phyloP scores from a whole-genome alignment of 2,329 filamentous ascomycete species.

The Dothistroma septosporum region DNA sequence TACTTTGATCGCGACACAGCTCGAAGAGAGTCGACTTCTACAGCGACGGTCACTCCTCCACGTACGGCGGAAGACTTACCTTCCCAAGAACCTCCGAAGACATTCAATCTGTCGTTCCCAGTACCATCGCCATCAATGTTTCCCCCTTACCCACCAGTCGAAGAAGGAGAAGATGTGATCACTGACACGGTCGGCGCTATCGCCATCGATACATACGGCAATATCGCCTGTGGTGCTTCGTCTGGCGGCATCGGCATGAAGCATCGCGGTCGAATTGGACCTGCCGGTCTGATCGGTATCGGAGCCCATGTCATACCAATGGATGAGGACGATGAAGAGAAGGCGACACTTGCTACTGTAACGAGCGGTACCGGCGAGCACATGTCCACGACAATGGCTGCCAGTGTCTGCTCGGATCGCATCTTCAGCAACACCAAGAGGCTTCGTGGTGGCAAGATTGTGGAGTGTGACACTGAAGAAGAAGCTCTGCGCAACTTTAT shows the following conservation, averaged over 20 bases:
- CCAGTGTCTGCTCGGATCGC: conserved; percentile 78
- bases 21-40: background rate
- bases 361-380: conserved; percentile 96
- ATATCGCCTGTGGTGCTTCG: conserved; percentile 90
- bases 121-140: background rate
- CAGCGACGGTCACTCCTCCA: background rate
- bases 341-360: conserved; percentile 71
- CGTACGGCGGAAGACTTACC: background rate
- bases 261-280: conserved; percentile 83
- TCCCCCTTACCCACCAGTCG: background rate
- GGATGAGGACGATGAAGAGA: conserved; percentile 64
- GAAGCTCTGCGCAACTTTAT: conserved; percentile 75
- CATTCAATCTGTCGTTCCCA: background rate
- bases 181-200: conserved; percentile 96
- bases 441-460: conserved; percentile 55
- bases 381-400: conserved; percentile 93
- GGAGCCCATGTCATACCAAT: conserved; percentile 84
- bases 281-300: conserved; percentile 86
- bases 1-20: background rate
- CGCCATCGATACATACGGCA: conserved; percentile 77
- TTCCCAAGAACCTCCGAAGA: background rate
- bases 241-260: conserved; percentile 99
- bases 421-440: conserved; percentile 65
- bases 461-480: conserved; percentile 47
- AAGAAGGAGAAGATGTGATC: conserved; percentile 55